Evolutionary conservation across 352 stramenopile species (phyloP).

Genomic region (Pythium monospermum): DNA sequence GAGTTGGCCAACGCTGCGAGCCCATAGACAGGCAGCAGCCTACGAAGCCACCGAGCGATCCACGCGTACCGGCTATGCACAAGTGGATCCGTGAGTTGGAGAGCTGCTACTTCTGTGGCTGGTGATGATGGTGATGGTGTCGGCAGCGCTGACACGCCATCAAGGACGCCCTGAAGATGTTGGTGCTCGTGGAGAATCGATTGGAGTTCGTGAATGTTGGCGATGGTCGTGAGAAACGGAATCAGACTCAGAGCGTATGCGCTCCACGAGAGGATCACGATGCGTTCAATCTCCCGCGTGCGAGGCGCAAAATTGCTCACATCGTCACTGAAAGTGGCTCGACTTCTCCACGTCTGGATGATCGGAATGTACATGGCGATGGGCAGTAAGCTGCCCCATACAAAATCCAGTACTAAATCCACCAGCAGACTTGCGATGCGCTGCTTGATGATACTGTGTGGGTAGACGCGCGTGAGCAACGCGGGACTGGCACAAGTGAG

Average conservation of each 20-base stretch:
- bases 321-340: not conserved
- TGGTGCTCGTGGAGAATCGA: not conserved
- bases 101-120: not conserved
- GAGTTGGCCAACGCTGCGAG: not conserved
- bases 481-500: not conserved
- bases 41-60: not conserved
- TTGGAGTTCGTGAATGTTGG: not conserved
- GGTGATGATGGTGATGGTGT: no score
- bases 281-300: slow-evolving; percentile 3
- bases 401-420: slow-evolving; percentile 16
- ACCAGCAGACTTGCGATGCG: slow-evolving; percentile 7
- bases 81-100: not conserved
- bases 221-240: slow-evolving; percentile 8
- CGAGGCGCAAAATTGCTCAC: not conserved
- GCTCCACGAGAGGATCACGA: slow-evolving; percentile 4
- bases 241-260: slow-evolving; percentile 5
- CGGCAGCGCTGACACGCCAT: no score
- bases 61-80: not conserved
- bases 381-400: slow-evolving; percentile 17
- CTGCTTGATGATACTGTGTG: not conserved
- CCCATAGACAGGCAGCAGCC: slow-evolving; percentile 1
- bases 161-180: no score
- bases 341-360: not conserved
- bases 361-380: slow-evolving; percentile 21
- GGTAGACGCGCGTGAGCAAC: not conserved